Evolutionary conservation across 352 stramenopile species (phyloP), one percentile per base, ranked within the genome.

Genomic region (Halophytophthora polymorphica): DNA sequence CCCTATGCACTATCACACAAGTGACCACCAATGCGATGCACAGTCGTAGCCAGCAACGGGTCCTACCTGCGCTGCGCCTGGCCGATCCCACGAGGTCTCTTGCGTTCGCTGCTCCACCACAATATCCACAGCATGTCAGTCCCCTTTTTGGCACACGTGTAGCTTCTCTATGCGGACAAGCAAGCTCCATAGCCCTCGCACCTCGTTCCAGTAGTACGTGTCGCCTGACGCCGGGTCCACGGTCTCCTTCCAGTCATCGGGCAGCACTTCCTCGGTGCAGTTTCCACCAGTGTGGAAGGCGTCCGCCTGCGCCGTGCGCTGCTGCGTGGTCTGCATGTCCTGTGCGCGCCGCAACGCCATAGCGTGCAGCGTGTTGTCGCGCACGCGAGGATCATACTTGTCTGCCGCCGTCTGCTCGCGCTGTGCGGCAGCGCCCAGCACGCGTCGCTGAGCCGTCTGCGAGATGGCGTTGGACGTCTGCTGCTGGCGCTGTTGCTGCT

Each of bases 141-240:
- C 13, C 13, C 11, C 17, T 33, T 22, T 21, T 34, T 34, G 2
- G 2, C 23, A 4, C 22, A 53, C 19, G 21, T 53, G 22, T 33
- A 47, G 10, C 37, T 8, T 13, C 31, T 50, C 25, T 25, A 90
- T n/a, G n/a, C n/a, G n/a, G n/a, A n/a, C n/a, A n/a, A n/a, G n/a
- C n/a, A n/a, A n/a, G n/a, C n/a, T n/a, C n/a, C n/a, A n/a, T n/a
- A n/a, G n/a, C n/a, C n/a, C n/a, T n/a, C n/a, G n/a, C n/a, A n/a
- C 83, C 71, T 93, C 66, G 41, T 91, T 90, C 78, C 80, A 93
- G 53, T 83, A 93, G 62, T 93, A 93, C 40, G 39, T 56, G 13
- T 90, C 74, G 3, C 80, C 74, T 3, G 67, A 79, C 1, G 38
- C 39, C 2, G 75, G 58, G 46, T 91, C 83, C 14, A 65, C 29